Base-by-base conservation (phyloP, 495 filamentous ascomycete species). In the Podospora anserina region DNA sequence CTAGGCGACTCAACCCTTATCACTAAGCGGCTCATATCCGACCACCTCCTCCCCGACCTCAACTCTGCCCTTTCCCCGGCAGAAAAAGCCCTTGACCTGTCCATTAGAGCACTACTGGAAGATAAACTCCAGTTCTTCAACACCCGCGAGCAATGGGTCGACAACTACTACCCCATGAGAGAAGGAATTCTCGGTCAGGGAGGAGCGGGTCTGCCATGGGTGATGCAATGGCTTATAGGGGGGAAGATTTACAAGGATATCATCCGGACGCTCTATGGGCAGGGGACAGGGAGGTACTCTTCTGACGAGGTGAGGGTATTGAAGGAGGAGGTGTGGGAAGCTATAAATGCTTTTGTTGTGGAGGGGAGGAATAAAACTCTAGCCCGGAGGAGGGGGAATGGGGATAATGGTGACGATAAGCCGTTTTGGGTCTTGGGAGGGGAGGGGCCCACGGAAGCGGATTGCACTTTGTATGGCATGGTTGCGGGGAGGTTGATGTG, bases 111-210 rank as follows among this genome's bases (percentile, higher is more conserved):
- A 1, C 55, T 90, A 54, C 64, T 90, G 13, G 89, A 91, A 71
- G 87, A 90, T 59, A 87, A 85, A 75, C 63, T 89, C 19, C 86
- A 83, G 68, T 89, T 88, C 64, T 84, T 78, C 57, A 76, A 82
- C 64, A 70, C 65, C 2, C 76, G 74, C 56, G 85, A 87, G 74
- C 78, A 80, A 69, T 90, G 87, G 88, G 68, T 80, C 4, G 72
- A 86, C 58, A 89, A 90, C 73, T 90, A 86, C 80, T 86, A 88
- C 75, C 73, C 78, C 7, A 88, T 88, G 87, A 84, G 88, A 32
- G 80, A 82, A 49, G 74, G 84, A 34, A 76, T 83, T 1, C 78
- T 90, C 18, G 59, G 23, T 4, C 23, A 15, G 4, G 56, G 56
- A 3, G 56, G 56, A 4, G 76, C 65, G 23, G 32, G 79, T 0